Evolutionary conservation across 2,329 filamentous ascomycete species (phyloP).

Genomic region (Aspergillus oerlinghausenensis): DNA sequence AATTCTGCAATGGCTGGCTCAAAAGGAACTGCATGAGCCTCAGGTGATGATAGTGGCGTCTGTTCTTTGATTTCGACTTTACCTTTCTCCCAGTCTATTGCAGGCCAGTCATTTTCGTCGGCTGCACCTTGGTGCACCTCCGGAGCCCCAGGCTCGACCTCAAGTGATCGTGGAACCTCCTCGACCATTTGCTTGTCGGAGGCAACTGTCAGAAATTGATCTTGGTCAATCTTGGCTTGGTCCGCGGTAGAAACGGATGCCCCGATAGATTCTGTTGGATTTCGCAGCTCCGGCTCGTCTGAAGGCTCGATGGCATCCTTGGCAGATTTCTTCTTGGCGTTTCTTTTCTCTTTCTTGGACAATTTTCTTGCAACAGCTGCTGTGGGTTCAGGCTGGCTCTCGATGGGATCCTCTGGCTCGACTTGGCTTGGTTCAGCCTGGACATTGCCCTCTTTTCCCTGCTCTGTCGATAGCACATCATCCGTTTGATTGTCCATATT

Average conservation of each 20-base stretch:
- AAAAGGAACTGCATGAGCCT: conserved; percentile 18
- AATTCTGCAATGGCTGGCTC: conserved; percentile 25
- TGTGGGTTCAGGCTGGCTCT: conserved; percentile 3
- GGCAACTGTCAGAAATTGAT: neutral
- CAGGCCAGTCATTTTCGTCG: conserved; percentile 33
- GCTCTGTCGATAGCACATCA: neutral
- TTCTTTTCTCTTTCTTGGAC: conserved; percentile 37
- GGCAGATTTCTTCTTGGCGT: conserved; percentile 25
- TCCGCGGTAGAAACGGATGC: neutral
- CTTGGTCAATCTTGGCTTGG: conserved; percentile 3
- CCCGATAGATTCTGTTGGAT: neutral
- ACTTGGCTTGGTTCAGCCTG: conserved; percentile 3
- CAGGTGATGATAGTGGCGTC: conserved; percentile 18
- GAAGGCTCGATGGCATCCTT: conserved; percentile 7
- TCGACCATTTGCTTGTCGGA: neutral
- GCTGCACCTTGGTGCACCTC: conserved; percentile 7
- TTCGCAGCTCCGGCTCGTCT: conserved; percentile 3
- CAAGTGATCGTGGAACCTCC: neutral
- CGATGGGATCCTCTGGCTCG: conserved; percentile 7
- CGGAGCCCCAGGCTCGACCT: conserved; percentile 4
- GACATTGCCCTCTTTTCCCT: conserved; percentile 1
- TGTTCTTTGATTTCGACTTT: conserved; percentile 20
- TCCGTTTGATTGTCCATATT: neutral
- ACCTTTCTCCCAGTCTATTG: conserved; percentile 34
- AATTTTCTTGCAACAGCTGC: conserved; percentile 20